A percentile compares a stretch with the other conserved stretches of the same genome.
phyloP scores from a whole-genome alignment of 2,329 filamentous ascomycete species.

The Tolypocladium paradoxum region DNA sequence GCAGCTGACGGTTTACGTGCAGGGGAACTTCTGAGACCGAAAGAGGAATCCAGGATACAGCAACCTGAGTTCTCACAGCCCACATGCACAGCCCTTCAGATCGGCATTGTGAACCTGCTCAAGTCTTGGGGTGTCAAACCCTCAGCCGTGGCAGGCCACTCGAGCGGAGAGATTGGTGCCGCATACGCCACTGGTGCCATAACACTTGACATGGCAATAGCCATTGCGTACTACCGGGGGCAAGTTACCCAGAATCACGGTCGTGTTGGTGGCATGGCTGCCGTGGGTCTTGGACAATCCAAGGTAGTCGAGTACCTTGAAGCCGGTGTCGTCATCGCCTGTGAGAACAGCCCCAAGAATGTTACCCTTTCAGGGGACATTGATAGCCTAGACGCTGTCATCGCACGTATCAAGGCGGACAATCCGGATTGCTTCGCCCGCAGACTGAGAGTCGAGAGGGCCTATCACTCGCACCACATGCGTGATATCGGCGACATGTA shows the following conservation, averaged over 20 bases:
- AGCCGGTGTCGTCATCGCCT: constrained; percentile 4
- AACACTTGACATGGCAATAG: constrained; percentile 14
- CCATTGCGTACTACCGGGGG: constrained; percentile 14
- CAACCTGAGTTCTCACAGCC: constrained; percentile 36
- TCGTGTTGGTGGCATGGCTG: constrained; percentile 19
- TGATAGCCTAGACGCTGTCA: neutral
- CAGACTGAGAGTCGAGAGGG: constrained; percentile 2
- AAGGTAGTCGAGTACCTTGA: constrained; percentile 12
- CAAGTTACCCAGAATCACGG: neutral
- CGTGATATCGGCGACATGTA: constrained; percentile 1
- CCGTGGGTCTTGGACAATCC: constrained; percentile 15
- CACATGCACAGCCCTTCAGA: constrained; percentile 41
- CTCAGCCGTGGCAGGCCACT: constrained; percentile 24
- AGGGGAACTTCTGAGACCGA: constrained; percentile 14
- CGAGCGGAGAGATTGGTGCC: constrained; percentile 28
- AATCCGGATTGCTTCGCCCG: constrained; percentile 9
- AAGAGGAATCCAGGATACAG: constrained; percentile 16
- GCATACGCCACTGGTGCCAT: constrained; percentile 23
- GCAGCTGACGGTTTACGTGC: neutral
- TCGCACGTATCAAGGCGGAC: neutral
- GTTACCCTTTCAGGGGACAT: constrained; percentile 24
- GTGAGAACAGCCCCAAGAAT: constrained; percentile 35
- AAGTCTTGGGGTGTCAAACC: constrained; percentile 17
- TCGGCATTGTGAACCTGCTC: constrained; percentile 30
- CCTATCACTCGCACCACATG: constrained; percentile 1